Percentiles rank a stretch among this genome's conserved stretches.
Evolutionary conservation across 768 basidiomycete genomes (phyloP).

Genomic region (Psilocybe tampanensis): DNA sequence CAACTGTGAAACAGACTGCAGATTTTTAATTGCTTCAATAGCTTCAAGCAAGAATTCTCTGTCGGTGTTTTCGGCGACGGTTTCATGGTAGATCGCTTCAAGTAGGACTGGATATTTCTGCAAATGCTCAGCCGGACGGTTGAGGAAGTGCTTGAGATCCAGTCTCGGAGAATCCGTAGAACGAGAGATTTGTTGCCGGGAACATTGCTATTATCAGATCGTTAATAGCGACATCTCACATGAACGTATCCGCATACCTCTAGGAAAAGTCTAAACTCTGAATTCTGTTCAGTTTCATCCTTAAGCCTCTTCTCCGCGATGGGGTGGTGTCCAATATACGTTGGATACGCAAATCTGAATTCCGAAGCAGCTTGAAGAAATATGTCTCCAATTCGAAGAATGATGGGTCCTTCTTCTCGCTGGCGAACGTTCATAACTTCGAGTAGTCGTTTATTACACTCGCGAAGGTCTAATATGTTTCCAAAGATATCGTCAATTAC

Average conservation of each 20-base stretch:
- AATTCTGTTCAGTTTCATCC: constrained; percentile 82
- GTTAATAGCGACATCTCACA: not conserved
- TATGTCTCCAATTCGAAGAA: constrained; percentile 85
- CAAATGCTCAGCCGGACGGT: constrained; percentile 78
- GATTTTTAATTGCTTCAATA: constrained; percentile 77
- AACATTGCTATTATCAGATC: constrained; percentile 39
- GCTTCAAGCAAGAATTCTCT: constrained; percentile 83
- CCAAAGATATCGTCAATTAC: constrained; percentile 92
- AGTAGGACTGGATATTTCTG: constrained; percentile 85
- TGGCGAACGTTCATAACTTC: constrained; percentile 88
- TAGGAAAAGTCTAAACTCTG: constrained; percentile 81
- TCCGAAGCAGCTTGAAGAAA: constrained; percentile 87
- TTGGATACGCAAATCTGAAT: constrained; percentile 85
- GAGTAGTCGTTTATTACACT: constrained; percentile 80
- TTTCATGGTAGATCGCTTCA: constrained; percentile 86
- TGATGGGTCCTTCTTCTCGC: constrained; percentile 80
- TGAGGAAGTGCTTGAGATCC: constrained; percentile 80
- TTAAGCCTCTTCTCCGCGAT: constrained; percentile 85
- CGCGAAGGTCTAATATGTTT: constrained; percentile 85
- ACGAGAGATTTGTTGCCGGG: constrained; percentile 39
- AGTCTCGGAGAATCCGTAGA: constrained; percentile 42
- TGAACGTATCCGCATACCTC: constrained; percentile 57
- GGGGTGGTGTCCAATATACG: constrained; percentile 83
- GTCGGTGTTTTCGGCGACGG: constrained; percentile 79
- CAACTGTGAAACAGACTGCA: constrained; percentile 81